These are phyloP conservation scores for Mucor mucedo DNA, from an alignment of 371 early-diverging fungal species.

Conservation along the genomic window DNA sequence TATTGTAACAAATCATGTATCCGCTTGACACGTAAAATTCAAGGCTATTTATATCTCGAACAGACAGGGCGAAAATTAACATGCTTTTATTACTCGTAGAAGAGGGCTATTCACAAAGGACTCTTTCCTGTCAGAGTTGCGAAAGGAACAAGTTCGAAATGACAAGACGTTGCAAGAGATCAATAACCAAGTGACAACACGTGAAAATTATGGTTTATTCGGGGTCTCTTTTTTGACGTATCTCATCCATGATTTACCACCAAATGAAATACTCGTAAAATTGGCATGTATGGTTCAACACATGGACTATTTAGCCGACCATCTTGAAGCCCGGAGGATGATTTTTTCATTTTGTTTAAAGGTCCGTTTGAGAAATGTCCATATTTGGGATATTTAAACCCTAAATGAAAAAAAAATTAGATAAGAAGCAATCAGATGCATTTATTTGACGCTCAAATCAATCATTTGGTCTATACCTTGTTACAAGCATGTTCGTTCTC, in stretches of 20 bases:
- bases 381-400: constrained; percentile 4
- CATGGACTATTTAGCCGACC: constrained; percentile 3
- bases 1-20: neutral
- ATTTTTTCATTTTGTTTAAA: constrained; percentile 20
- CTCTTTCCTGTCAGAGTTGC: neutral
- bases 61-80: neutral
- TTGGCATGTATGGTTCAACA: neutral
- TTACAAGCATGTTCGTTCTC: neutral
- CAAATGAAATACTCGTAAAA: neutral
- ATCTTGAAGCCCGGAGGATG: neutral
- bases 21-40: neutral
- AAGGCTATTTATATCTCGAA: neutral
- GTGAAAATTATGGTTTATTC: neutral
- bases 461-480: constrained; percentile 11
- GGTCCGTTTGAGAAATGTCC: constrained; percentile 14
- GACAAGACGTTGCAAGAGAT: neutral
- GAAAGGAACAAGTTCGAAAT: neutral
- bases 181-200: neutral
- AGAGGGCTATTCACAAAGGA: neutral
- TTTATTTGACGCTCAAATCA: constrained; percentile 14
- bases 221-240: neutral
- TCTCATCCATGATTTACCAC: neutral
- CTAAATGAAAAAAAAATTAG: neutral
- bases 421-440: neutral
- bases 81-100: neutral